These are phyloP conservation scores for Adansonia madagascariensis DNA, from an alignment of 441 rosid species.

Conservation along the genomic window DNA sequence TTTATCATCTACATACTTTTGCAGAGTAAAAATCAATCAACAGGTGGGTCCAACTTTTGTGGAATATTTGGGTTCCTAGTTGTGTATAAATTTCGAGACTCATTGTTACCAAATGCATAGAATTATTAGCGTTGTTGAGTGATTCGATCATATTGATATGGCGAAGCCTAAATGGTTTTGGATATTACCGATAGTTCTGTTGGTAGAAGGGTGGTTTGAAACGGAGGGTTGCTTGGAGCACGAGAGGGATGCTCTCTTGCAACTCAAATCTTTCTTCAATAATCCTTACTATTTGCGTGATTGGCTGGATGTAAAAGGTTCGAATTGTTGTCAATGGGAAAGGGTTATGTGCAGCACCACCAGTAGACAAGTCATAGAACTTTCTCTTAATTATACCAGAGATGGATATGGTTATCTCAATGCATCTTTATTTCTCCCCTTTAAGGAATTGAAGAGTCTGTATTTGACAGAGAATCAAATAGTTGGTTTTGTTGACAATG, in stretches of 20 bases:
- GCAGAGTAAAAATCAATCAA: background rate
- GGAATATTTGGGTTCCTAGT: background rate
- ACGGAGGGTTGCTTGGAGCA: background rate
- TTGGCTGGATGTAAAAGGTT: background rate
- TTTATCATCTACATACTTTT: too few relatives aligned
- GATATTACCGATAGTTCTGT: too few relatives aligned
- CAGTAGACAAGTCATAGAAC: background rate
- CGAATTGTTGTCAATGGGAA: background rate
- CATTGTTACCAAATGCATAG: background rate
- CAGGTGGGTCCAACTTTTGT: background rate
- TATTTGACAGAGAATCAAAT: background rate
- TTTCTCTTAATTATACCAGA: background rate
- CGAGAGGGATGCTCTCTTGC: background rate
- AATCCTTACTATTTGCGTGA: fast-evolving
- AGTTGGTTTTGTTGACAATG: background rate
- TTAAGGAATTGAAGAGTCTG: background rate
- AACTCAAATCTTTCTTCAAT: background rate
- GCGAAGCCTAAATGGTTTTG: background rate
- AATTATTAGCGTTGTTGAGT: background rate
- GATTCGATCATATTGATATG: background rate
- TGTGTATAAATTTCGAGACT: background rate
- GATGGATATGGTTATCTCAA: background rate
- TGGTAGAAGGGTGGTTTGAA: background rate
- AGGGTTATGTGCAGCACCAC: background rate
- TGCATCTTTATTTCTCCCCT: background rate